Evolutionary conservation across 129 eudicot species (phyloP).

Genomic region (Solidago caesia): DNA sequence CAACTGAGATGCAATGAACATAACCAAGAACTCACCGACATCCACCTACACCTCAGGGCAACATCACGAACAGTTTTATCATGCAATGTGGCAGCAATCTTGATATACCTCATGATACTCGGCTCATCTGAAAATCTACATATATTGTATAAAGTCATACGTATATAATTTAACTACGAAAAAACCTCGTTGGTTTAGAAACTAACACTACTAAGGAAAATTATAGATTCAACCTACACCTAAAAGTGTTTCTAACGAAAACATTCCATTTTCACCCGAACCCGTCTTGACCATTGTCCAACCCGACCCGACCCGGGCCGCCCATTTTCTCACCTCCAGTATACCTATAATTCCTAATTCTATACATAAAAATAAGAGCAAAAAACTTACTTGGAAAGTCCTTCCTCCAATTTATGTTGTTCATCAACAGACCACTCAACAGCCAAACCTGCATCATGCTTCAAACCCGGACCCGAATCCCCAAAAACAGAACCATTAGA

Average conservation of each 20-base stretch:
- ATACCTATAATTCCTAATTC: not conserved
- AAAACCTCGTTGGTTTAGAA: not conserved
- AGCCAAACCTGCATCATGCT: conserved; percentile 65
- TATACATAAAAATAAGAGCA: conserved; percentile 14
- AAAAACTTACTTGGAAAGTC: conserved; percentile 69
- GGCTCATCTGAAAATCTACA: conserved; percentile 76
- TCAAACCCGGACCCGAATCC: conserved; percentile 64
- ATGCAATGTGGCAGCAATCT: conserved; percentile 76
- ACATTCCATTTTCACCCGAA: not conserved
- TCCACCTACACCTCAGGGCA: conserved; percentile 89
- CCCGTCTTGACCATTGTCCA: not conserved
- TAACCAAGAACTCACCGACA: conserved; percentile 60
- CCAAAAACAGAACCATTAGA: conserved; percentile 46
- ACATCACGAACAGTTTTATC: conserved; percentile 97
- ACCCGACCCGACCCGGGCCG: not conserved
- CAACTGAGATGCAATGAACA: conserved; percentile 3
- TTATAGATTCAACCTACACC: conserved; percentile 1
- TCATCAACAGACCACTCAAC: conserved; percentile 89
- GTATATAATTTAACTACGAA: not conserved
- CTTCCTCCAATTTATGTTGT: conserved; percentile 84
- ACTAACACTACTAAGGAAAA: conserved; percentile 2
- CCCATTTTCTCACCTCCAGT: not conserved
- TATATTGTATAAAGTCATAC: conserved; percentile 9
- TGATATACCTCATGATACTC: conserved; percentile 75
- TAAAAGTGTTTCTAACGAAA: not conserved